Conservation (phyloP, 208 protist genomes). For the Blechomonas ayalai region DNA sequence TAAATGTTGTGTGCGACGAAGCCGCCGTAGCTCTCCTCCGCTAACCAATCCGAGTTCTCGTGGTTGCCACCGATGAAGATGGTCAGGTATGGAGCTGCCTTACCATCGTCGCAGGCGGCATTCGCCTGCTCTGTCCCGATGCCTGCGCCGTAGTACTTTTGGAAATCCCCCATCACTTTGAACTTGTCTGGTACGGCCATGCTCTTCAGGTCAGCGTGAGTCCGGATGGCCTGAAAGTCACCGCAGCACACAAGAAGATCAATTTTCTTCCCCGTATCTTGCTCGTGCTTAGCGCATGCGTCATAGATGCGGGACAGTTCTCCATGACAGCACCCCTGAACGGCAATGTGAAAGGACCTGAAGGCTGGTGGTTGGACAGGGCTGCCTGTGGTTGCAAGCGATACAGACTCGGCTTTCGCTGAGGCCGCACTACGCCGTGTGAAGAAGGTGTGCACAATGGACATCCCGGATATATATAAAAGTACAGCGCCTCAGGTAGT, state of each 20-base stretch:
- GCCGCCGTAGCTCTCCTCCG: slow-evolving; percentile 93
- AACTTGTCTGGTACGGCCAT: slow-evolving; percentile 96
- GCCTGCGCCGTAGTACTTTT: slow-evolving; percentile 92
- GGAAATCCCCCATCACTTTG: slow-evolving; percentile 90
- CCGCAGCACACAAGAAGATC: slow-evolving; percentile 98
- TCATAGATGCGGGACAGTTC: slow-evolving; percentile 96
- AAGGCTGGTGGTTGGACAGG: background rate
- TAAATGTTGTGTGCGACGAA: slow-evolving; percentile 98
- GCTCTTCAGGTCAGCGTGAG: slow-evolving; percentile 84
- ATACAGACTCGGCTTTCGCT: slow-evolving; percentile 5
- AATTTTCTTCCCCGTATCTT: slow-evolving; percentile 72
- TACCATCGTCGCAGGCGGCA: background rate
- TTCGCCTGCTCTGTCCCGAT: slow-evolving; percentile 4
- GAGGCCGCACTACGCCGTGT: slow-evolving; percentile 14
- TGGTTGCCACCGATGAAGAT: slow-evolving; percentile 99
- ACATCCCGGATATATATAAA: slow-evolving; percentile 10
- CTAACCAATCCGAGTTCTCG: slow-evolving; percentile 95
- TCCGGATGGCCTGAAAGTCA: slow-evolving; percentile 96
- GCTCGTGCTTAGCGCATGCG: slow-evolving; percentile 72
- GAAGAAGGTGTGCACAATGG: slow-evolving; percentile 34
- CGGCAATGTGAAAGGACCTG: slow-evolving; percentile 73
- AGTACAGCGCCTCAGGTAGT: too few relatives aligned
- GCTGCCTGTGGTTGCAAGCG: slow-evolving; percentile 5
- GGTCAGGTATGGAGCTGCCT: slow-evolving; percentile 94
- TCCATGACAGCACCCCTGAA: slow-evolving; percentile 97